Base-by-base conservation (phyloP, 1,284 basidiomycete species). In the Leccinum cinnamomeum region DNA sequence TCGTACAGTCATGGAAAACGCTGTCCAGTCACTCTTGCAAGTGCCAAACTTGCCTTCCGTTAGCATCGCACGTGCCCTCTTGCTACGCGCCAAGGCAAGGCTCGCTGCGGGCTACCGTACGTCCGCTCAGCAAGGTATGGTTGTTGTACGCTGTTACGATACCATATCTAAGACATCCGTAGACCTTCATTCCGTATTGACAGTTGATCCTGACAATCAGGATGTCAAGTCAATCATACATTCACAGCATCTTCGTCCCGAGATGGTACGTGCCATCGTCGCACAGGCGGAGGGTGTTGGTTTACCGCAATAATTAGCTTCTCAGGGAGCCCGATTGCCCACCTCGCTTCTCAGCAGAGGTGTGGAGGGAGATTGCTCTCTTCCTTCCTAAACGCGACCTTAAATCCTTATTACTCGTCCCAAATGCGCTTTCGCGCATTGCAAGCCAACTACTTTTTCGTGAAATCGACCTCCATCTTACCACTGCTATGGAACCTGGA, bases 1-100 rank as follows among this genome's bases (percentile, higher is more conserved):
- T 74, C 84, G 84, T 77, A 82, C 82, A 23, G 79, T 85, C 72
- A 83, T 90, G 76, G 88, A 90, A 77, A 90, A 89, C 71, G 88
- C 87, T 59, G 85, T 89, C 64, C 84, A 89, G 75, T 88, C 88
- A 10, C 86, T 87, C 69, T 78, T 90, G 51, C 81, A 83, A 64
- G 80, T 88, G 57, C 77, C 81, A 25, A 81, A 81, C 25, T 75
- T 86, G 55, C 79, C 82, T 48, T 75, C 81, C 20, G 78, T 81
- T 66, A 83, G 82, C 60, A 74, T 83, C 25, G 82, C 85, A 53
- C 83, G 82, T 70, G 87, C 86, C 59, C 81, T 85, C 63, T 79
- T 90, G 56, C 72, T 90, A 59, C 82, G 88, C 41, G 88, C 87
- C 16, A 83, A 85, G 75, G 81, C 82, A 64, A 82, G 88, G 65